These are phyloP conservation scores for Paramecium tetraurelia DNA, from an alignment of 73 alveolate genomes.

Conservation along the genomic window DNA sequence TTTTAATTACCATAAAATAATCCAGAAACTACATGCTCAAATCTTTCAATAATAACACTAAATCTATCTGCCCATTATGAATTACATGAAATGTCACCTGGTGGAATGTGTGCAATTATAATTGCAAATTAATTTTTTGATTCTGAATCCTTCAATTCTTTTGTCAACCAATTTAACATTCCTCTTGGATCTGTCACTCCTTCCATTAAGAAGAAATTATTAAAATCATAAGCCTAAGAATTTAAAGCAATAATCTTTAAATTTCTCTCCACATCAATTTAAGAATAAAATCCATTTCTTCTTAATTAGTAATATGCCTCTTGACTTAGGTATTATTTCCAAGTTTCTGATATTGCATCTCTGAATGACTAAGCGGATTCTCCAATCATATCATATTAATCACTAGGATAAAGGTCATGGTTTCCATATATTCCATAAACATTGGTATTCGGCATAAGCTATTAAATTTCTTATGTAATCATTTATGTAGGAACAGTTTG, in stretches of 20 bases:
- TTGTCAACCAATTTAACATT: conserved; percentile 74
- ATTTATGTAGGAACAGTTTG: conserved; percentile 48
- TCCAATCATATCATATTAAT: conserved; percentile 49
- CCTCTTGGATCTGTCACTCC: conserved; percentile 76
- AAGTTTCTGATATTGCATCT: conserved; percentile 41
- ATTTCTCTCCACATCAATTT: conserved; percentile 62
- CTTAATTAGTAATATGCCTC: conserved; percentile 41
- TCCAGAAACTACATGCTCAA: conserved; percentile 81
- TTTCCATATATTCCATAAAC: conserved; percentile 76
- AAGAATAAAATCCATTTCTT: conserved; percentile 44
- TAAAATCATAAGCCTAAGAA: conserved; percentile 77
- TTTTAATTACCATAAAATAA: conserved; percentile 64
- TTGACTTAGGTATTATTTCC: conserved; percentile 31
- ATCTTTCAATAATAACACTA: conserved; percentile 81
- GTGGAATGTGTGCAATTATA: conserved; percentile 79
- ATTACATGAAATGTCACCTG: conserved; percentile 68
- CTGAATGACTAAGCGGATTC: conserved; percentile 35
- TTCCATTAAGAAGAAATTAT: conserved; percentile 72
- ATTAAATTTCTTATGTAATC: conserved; percentile 47
- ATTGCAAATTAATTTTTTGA: conserved; percentile 72
- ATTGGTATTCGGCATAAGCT: conserved; percentile 18
- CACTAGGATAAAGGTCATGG: conserved; percentile 79
- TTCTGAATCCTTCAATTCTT: conserved; percentile 77
- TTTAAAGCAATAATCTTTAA: conserved; percentile 80
- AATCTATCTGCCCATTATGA: conserved; percentile 75